Base-by-base conservation (phyloP, 108 stramenopile species). In the Skeletonema costatum region DNA sequence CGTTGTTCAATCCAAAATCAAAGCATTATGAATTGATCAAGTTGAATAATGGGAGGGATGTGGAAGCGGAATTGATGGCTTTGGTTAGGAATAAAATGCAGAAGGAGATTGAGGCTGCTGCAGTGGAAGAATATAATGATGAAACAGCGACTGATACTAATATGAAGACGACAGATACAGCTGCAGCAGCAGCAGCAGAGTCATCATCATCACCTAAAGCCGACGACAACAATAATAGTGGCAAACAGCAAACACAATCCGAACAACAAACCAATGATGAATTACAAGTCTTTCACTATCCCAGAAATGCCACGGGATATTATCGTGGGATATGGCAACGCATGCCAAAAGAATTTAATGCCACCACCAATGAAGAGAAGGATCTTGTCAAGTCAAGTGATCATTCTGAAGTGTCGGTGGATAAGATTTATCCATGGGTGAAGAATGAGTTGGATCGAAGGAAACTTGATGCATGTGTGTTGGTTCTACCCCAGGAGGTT, bases 221-320 rank as follows among this genome's bases (percentile, higher is more conserved):
- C 75, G 32, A 13, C 62, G 36, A 6, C 33, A 64, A 16, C 5
- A 32, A 73, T 16, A 50, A 60, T 65, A 63, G 60, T 61, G 60
- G 11, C 31, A 16, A 36, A 16, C 19, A 13, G 14, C 14, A 17
- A 16, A 16, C 4, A 50, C 58, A 32, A 12, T 2, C 48, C 1
- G n/a, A 64, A 14, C 46, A 60, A 35, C 53, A 56, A 25, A 17
- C 67, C 8, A 69, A 68, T 51, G 80, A 81, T 68, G 32, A 19
- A 31, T 35, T 59, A 21, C 33, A 56, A 32, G 81, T 93, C 10
- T 86, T 64, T 36, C 90, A 92, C 68, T 96, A 92, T 77, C 95
- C 94, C 11, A 83, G 95, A 80, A 96, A 96, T 80, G 87, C 83
- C 21, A 96, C 93, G 7, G 95, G 95, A 38, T 91, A 86, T 64